Base-by-base conservation (phyloP, 129 eudicot species). In the Chrysanthemum lavandulifolium region DNA sequence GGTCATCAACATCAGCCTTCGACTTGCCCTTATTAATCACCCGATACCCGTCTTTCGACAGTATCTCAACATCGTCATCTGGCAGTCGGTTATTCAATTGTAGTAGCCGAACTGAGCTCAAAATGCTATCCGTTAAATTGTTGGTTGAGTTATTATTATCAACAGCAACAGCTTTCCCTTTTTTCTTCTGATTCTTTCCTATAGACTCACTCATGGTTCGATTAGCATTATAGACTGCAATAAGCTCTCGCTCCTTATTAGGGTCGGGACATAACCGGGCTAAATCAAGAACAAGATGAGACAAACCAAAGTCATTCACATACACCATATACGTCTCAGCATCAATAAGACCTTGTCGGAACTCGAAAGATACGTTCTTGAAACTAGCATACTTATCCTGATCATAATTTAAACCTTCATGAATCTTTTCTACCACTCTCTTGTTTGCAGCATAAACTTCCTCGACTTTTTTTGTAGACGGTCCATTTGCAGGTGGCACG, bases 221-320 rank as follows among this genome's bases (percentile, higher is more conserved):
- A 65, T 81, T 84, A 23, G 87, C 89, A 72, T 84, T 86, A 68
- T 90, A 85, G 36, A 89, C 84, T n/a, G 86, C 91, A 49, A 86
- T 66, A 50, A 94, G 86, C 80, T 87, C 96, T 76, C 52, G 80
- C 81, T n/a, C 93, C 82, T 86, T 94, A 77, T 36, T 63, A 56
- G 86, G 61, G 76, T 94, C 95, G 10, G 99, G 99, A 19, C 88
- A 87, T 23, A 94, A 89, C 18, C 86, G 81, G n/a, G n/a, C 97
- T 78, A 94, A 48, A 72, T 94, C 99, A n/a, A 71, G 84, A 80
- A 94, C 88, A 61, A 94, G 99, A 86, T 94, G 96, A 18, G 93
- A 84, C 87, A 94, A 83, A 1, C 96, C 94, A 83, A 88, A 90
- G 82, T 90, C 91, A 80, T 88, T 84, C 63, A 86, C 97, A 72